Conservation (phyloP, 805 yeast genomes). For the Kuraishia capsulata region DNA sequence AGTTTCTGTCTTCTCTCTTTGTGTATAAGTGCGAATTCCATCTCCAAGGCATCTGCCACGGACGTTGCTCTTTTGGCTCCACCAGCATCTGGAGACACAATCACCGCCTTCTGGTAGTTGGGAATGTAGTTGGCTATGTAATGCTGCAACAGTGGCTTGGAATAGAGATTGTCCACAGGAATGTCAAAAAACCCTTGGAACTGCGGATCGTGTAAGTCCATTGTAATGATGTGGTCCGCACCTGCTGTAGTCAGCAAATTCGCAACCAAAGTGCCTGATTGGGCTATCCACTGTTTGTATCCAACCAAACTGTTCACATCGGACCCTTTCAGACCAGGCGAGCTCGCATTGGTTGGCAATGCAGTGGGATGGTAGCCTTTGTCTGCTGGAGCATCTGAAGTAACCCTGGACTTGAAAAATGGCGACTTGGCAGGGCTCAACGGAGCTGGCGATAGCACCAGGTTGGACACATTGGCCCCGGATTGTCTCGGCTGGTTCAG, state of each 20-base stretch:
- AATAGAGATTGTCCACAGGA: conserved; percentile 90
- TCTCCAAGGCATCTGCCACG: conserved; percentile 81
- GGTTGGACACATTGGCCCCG: not conserved
- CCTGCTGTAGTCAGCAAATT: conserved; percentile 85
- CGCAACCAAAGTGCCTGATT: conserved; percentile 88
- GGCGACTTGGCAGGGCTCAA: conserved; percentile 2
- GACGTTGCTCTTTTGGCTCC: conserved; percentile 97
- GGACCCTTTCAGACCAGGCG: not conserved
- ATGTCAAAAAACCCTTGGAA: conserved; percentile 96
- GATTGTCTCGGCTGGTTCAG: not conserved
- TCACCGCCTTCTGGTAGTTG: conserved; percentile 73
- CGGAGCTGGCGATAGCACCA: not conserved
- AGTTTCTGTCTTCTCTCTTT: conserved; percentile 69
- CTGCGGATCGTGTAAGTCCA: conserved; percentile 97
- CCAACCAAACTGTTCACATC: conserved; percentile 44
- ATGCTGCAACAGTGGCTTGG: conserved; percentile 79
- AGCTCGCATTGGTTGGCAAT: conserved; percentile 13
- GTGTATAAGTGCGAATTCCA: conserved; percentile 90
- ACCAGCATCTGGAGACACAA: conserved; percentile 98
- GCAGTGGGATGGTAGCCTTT: conserved; percentile 5
- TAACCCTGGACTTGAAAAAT: conserved; percentile 1
- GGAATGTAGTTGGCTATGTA: conserved; percentile 75
- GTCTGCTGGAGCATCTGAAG: no score
- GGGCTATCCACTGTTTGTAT: conserved; percentile 92
- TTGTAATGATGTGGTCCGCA: conserved; percentile 92